Evolutionary conservation across 2,329 filamentous ascomycete species (phyloP).

Genomic region (Tolypocladium sp.): DNA sequence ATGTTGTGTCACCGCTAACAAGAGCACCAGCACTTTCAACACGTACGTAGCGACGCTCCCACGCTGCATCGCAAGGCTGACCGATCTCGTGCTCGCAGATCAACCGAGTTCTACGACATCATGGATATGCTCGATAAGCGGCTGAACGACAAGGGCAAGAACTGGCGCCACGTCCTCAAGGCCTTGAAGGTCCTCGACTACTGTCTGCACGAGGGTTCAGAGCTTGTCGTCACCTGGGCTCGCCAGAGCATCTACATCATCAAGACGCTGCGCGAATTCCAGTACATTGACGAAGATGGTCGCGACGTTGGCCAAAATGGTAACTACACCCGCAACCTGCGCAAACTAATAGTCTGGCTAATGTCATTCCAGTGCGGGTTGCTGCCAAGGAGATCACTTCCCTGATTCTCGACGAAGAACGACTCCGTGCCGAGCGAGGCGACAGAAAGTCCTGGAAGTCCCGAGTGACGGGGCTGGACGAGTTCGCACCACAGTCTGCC

Average conservation of each 20-base stretch:
- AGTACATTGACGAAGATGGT: conserved; percentile 92
- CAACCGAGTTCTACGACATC: conserved; percentile 97
- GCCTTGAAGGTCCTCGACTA: conserved; percentile 97
- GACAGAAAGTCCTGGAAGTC: conserved; percentile 96
- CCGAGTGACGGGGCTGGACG: conserved; percentile 85
- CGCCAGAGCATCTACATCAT: conserved; percentile 98
- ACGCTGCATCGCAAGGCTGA: background rate
- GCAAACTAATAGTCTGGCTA: conserved; percentile 7
- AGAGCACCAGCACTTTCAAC: conserved; percentile 68
- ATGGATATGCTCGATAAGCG: conserved; percentile 99
- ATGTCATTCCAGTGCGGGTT: conserved; percentile 61
- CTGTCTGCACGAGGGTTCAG: conserved; percentile 92
- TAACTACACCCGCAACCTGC: conserved; percentile 26
- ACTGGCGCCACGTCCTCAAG: conserved; percentile 97
- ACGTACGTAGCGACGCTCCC: conserved; percentile 57
- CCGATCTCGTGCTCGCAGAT: conserved; percentile 41
- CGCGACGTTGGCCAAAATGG: conserved; percentile 94
- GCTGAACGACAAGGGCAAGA: conserved; percentile 98
- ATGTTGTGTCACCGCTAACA: background rate
- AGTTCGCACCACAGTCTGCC: conserved; percentile 47
- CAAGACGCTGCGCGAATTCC: conserved; percentile 94
- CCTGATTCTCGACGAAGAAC: conserved; percentile 86
- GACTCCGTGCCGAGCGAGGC: conserved; percentile 78
- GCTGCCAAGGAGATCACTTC: conserved; percentile 93
- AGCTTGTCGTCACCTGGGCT: conserved; percentile 94